Evolutionary conservation across 2,329 filamentous ascomycete species (phyloP).

Genomic region (Diaporthe nobilis): DNA sequence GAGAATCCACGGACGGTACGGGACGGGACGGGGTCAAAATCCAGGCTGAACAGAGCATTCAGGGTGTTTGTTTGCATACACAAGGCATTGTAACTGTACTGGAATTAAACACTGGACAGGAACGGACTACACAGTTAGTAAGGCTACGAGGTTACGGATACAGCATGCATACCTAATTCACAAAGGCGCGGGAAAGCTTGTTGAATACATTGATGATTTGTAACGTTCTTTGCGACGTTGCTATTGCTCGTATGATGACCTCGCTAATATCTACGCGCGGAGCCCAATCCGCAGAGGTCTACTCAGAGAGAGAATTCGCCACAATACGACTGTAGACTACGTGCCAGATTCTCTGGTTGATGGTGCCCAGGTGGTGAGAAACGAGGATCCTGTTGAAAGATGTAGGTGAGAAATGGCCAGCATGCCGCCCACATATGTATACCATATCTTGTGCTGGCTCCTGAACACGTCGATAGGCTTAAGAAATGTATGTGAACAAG

Average conservation of each 20-base stretch:
- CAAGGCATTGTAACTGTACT: conserved; percentile 28
- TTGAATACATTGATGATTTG: conserved; percentile 4
- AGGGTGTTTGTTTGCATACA: conserved; percentile 19
- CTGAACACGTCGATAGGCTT: neutral
- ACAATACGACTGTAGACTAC: neutral
- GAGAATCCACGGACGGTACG: neutral
- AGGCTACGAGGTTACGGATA: conserved; percentile 1
- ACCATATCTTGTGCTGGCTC: neutral
- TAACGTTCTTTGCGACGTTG: neutral
- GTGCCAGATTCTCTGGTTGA: neutral
- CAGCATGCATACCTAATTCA: conserved; percentile 26
- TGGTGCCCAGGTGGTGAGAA: neutral
- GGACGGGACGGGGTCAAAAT: neutral
- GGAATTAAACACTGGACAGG: conserved; percentile 6
- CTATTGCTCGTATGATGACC: neutral
- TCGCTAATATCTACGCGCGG: neutral
- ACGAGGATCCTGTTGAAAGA: neutral
- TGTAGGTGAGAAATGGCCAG: neutral
- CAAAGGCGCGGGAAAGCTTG: conserved; percentile 8
- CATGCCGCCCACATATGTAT: too few relatives aligned
- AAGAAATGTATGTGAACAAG: neutral
- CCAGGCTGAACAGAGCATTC: conserved; percentile 25
- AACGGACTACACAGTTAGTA: neutral
- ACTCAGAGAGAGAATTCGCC: neutral
- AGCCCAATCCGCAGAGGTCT: neutral